phyloP scores from a whole-genome alignment of 805 yeast genomes.

The Spathaspora boniae region DNA sequence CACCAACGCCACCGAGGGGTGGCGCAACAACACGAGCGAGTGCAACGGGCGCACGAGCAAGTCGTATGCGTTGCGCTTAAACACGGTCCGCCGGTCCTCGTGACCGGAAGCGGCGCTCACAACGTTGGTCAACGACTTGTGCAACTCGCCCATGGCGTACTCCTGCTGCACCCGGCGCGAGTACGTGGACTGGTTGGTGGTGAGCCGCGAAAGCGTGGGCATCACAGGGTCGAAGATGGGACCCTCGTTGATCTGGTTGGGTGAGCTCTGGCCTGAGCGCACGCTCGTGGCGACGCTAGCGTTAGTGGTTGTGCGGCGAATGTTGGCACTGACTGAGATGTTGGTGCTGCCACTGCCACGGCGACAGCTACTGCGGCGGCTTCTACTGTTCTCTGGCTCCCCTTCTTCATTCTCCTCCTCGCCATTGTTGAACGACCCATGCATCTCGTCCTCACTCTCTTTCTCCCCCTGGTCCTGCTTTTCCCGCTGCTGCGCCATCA shows the following conservation, averaged over 20 bases:
- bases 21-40: slow-evolving; percentile 55
- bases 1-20: slow-evolving; percentile 73
- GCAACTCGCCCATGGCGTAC: slow-evolving; percentile 19
- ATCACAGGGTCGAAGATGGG: slow-evolving; percentile 36
- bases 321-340: slow-evolving; percentile 5
- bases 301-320: slow-evolving; percentile 31
- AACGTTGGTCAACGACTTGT: slow-evolving; percentile 8
- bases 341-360: too few species aligned
- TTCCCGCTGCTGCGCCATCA: slow-evolving; percentile 3
- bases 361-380: too few species aligned
- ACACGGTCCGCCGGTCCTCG: not conserved
- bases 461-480: slow-evolving; percentile 9
- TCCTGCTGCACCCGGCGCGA: slow-evolving; percentile 25
- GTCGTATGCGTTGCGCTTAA: slow-evolving; percentile 37
- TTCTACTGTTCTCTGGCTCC: too few species aligned
- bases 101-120: too few species aligned
- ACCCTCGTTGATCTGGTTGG: slow-evolving; percentile 21
- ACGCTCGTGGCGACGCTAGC: slow-evolving; percentile 18
- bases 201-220: slow-evolving; percentile 36
- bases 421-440: not conserved
- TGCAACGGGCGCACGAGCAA: slow-evolving; percentile 57
- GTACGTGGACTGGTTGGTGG: slow-evolving; percentile 31
- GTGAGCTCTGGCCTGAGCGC: not conserved
- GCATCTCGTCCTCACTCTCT: not conserved
- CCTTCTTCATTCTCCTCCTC: too few species aligned